phyloP scores from a whole-genome alignment of 768 basidiomycete genomes.

The Suillus plorans region DNA sequence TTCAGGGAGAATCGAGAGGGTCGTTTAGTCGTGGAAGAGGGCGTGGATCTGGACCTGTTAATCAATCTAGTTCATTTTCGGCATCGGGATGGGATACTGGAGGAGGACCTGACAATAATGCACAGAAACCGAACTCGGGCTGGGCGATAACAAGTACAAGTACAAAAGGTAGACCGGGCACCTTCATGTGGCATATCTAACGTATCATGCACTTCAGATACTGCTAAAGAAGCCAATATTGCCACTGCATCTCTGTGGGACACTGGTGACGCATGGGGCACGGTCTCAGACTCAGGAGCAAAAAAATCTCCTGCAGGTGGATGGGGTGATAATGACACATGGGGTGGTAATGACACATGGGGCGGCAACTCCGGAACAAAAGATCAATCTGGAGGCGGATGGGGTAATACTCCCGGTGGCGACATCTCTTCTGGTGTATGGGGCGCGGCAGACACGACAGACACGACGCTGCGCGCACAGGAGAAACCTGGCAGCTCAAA shows the following conservation, averaged over 20 bases:
- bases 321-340: neutral
- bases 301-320: neutral
- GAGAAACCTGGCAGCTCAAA: neutral
- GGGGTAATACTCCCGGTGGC: neutral
- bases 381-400: neutral
- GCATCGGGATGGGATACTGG: constrained; percentile 10
- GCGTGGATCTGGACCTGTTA: neutral
- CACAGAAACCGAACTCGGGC: neutral
- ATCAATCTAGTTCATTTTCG: neutral
- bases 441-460: neutral
- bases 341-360: neutral
- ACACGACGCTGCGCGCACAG: neutral
- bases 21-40: constrained; percentile 9
- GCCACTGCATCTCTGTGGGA: neutral
- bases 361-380: neutral
- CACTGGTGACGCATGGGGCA: constrained; percentile 5
- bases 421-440: neutral
- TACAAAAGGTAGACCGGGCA: neutral
- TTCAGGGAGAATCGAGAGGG: constrained; percentile 13
- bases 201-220: neutral
- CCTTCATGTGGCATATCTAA: neutral
- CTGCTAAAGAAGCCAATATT: neutral
- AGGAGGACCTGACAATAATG: neutral
- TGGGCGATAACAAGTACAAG: neutral
- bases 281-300: constrained; percentile 10